Evolutionary conservation across 805 yeast genomes (phyloP).

Genomic region (Saccharomycopsis schoenii): DNA sequence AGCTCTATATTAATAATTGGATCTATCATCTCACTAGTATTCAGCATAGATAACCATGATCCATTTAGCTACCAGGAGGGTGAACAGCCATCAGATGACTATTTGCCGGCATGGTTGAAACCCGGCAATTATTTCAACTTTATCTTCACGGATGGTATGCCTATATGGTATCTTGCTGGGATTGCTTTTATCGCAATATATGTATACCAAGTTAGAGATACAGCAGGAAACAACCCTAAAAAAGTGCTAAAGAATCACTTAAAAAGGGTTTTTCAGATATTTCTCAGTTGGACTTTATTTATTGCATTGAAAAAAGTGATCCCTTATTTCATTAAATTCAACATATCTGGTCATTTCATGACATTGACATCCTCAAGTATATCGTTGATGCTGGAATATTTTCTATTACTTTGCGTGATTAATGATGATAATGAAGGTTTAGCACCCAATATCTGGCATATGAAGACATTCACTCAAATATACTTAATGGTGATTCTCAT

Average conservation of each 20-base stretch:
- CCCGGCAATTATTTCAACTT: conserved; percentile 7
- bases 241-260: background rate
- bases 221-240: background rate
- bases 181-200: background rate
- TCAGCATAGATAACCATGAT: background rate
- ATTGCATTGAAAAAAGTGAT: background rate
- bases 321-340: background rate
- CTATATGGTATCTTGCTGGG: conserved; percentile 6
- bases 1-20: background rate
- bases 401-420: background rate
- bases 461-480: background rate
- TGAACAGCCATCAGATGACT: background rate
- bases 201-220: background rate
- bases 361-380: conserved; percentile 9
- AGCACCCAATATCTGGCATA: background rate
- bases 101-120: background rate
- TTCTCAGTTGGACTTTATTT: background rate
- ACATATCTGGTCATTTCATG: conserved; percentile 14
- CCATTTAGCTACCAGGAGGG: background rate
- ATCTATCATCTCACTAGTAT: background rate
- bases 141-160: conserved; percentile 4
- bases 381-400: conserved; percentile 6
- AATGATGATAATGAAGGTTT: background rate
- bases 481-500: background rate
- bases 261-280: background rate